phyloP scores from a whole-genome alignment of 257 asterid genomes.

The Solanum pinnatisectum region DNA sequence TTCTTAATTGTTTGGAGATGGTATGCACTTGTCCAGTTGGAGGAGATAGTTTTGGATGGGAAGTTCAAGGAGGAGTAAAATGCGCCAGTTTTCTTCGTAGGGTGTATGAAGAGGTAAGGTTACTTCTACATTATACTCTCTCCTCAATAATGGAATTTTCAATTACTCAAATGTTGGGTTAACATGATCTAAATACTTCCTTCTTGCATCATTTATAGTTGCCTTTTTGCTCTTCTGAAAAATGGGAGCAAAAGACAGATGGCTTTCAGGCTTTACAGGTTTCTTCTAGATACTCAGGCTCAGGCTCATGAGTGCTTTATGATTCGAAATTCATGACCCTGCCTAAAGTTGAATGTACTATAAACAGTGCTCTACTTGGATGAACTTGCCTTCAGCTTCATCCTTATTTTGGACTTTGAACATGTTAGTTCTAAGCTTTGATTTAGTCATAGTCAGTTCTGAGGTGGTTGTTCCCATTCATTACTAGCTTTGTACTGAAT shows the following conservation, averaged over 20 bases:
- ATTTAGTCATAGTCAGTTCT: background rate
- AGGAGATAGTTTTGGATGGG: conserved; percentile 39
- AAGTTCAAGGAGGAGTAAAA: conserved; percentile 61
- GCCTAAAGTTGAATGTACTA: background rate
- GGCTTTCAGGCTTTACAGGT: background rate
- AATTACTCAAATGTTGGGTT: background rate
- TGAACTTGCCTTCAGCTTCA: background rate
- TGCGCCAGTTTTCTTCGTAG: conserved; percentile 77
- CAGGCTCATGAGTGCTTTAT: background rate
- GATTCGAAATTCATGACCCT: background rate
- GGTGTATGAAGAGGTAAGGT: conserved; percentile 82
- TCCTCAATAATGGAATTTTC: background rate
- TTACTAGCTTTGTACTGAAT: background rate
- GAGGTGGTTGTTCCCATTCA: background rate
- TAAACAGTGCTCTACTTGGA: background rate
- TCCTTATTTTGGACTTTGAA: background rate
- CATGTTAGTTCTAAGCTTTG: background rate
- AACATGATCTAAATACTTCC: background rate
- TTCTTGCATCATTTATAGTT: background rate
- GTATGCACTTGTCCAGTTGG: conserved; percentile 23
- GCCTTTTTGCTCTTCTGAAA: background rate
- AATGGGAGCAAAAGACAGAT: background rate
- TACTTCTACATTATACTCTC: conserved; percentile 3
- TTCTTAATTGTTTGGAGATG: conserved; percentile 76
- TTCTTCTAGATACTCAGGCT: background rate